phyloP scores from a whole-genome alignment of 2,329 filamentous ascomycete species.

The Raffaelea arxii region DNA sequence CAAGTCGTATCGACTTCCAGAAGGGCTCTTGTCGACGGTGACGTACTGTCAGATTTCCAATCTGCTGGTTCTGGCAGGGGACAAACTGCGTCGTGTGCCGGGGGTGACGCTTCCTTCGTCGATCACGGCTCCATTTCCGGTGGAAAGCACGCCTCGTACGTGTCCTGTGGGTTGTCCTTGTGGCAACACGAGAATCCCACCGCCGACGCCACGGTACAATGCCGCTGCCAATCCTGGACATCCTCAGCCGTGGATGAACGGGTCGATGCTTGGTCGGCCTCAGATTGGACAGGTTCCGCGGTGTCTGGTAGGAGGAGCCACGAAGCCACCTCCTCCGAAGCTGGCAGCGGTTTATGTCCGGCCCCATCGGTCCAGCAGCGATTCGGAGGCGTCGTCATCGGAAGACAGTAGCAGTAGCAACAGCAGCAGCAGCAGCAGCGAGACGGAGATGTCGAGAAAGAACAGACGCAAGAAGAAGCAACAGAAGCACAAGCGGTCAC shows the following conservation, averaged over 20 bases:
- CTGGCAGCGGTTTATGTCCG: too few relatives aligned
- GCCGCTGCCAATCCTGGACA: too few relatives aligned
- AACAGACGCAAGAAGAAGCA: not conserved
- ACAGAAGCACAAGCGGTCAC: not conserved
- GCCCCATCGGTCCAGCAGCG: too few relatives aligned
- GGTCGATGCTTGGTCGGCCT: too few relatives aligned
- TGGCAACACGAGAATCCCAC: too few relatives aligned
- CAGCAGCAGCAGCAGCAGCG: not conserved
- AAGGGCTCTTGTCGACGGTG: not conserved
- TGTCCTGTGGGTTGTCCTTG: too few relatives aligned
- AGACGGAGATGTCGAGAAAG: not conserved
- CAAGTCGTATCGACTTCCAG: constrained; percentile 1
- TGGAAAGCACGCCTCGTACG: too few relatives aligned
- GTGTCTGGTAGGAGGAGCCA: too few relatives aligned
- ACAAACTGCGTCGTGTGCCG: constrained; percentile 7
- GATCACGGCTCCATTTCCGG: not conserved
- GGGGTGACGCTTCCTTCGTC: not conserved
- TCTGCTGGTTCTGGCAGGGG: constrained; percentile 8
- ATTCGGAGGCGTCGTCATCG: not conserved
- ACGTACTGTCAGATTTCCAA: constrained; percentile 6
- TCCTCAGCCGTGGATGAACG: too few relatives aligned
- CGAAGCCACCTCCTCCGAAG: too few relatives aligned
- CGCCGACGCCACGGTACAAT: too few relatives aligned
- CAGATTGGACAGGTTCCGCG: too few relatives aligned
- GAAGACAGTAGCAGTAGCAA: not conserved